phyloP scores from a whole-genome alignment of 768 basidiomycete species.

The Sporobolomyces pararoseus region DNA sequence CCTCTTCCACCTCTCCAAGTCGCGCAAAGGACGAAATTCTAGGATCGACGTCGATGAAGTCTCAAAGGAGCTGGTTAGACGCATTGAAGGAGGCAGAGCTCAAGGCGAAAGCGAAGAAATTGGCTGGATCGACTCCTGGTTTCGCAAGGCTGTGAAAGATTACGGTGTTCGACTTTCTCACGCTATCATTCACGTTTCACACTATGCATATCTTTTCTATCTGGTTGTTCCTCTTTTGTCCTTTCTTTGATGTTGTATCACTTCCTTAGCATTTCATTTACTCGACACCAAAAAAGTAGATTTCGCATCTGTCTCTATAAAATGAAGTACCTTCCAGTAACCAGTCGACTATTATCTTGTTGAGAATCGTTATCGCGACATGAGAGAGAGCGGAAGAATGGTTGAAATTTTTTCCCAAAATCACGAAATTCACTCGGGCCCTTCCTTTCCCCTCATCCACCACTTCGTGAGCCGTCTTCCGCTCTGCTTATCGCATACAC shows the following conservation, averaged over 20 bases:
- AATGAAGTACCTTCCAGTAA: no score
- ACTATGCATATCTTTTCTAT: background rate
- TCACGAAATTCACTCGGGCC: background rate
- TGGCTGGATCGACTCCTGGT: background rate
- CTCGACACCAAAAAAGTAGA: no score
- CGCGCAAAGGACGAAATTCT: slow-evolving; percentile 6
- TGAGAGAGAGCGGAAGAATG: background rate
- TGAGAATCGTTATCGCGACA: no score
- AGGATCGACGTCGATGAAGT: background rate
- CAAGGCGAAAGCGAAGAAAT: slow-evolving; percentile 18
- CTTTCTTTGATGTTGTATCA: slow-evolving; percentile 4
- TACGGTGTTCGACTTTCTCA: background rate
- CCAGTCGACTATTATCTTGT: no score
- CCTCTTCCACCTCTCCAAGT: background rate
- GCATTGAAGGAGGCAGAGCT: slow-evolving; percentile 18
- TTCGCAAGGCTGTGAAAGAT: slow-evolving; percentile 9
- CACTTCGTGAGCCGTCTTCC: no score
- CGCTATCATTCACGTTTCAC: no score
- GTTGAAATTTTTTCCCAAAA: slow-evolving; percentile 1
- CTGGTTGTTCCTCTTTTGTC: background rate
- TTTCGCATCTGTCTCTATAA: no score
- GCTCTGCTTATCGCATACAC: no score
- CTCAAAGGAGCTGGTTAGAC: slow-evolving; percentile 19
- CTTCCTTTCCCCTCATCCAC: background rate
- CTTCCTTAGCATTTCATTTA: no score